Percentiles rank a stretch among this genome's conserved stretches.
These are phyloP conservation scores for Jackrogersella minutella DNA, from an alignment of 495 filamentous ascomycete species.

Conservation along the genomic window DNA sequence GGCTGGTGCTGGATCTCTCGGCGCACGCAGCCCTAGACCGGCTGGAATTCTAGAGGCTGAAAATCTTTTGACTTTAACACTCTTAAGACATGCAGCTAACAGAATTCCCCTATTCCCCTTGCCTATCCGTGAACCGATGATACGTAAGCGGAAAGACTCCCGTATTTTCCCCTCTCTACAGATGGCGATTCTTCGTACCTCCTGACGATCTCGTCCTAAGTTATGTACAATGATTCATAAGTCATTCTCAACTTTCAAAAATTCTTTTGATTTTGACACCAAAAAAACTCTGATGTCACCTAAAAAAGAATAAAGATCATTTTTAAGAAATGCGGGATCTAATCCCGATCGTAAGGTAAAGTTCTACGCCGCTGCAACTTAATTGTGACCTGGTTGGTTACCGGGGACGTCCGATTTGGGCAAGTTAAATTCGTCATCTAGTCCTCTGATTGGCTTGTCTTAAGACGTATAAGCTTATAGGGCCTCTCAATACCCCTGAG, in stretches of 20 bases:
- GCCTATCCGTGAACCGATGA: conserved; percentile 9
- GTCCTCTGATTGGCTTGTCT: conserved; percentile 23
- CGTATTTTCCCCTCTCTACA: conserved; percentile 20
- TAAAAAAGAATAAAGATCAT: too few relatives aligned
- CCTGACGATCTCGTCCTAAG: conserved; percentile 35
- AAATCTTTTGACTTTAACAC: not conserved
- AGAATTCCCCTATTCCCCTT: conserved; percentile 31
- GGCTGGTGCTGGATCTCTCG: conserved; percentile 32
- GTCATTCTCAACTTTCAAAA: too few relatives aligned
- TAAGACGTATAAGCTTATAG: not conserved
- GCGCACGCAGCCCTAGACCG: conserved; percentile 18
- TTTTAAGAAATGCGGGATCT: conserved; percentile 5
- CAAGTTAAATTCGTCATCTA: conserved; percentile 13
- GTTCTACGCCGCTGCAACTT: not conserved
- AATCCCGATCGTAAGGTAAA: conserved; percentile 15
- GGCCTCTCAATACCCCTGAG: conserved; percentile 8
- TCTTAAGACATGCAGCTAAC: conserved; percentile 15
- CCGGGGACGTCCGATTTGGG: conserved; percentile 23
- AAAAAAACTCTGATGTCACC: not conserved
- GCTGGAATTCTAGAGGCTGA: conserved; percentile 31
- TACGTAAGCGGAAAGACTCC: conserved; percentile 23
- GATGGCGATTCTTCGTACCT: conserved; percentile 1
- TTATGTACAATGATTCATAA: too few relatives aligned
- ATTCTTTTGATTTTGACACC: not conserved
- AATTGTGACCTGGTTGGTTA: conserved; percentile 20